Evolutionary conservation across 2,329 filamentous ascomycete species (phyloP).

Genomic region (Neonectria hederae): DNA sequence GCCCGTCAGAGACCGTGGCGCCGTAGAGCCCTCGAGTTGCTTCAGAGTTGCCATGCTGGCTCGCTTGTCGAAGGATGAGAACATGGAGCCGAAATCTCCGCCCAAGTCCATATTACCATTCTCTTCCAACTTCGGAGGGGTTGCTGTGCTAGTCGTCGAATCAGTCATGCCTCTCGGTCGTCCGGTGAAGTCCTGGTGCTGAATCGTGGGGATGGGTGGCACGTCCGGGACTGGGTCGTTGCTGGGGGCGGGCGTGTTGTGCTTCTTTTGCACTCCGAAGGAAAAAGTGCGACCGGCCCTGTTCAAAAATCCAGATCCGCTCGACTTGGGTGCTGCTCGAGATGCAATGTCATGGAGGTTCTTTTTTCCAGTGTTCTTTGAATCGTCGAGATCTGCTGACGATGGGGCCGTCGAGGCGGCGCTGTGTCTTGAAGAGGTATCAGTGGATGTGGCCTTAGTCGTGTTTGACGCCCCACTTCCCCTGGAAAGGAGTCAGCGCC

Average conservation of each 20-base stretch:
- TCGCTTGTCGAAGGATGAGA: conserved; percentile 65
- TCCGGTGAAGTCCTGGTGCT: conserved; percentile 45
- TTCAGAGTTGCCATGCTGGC: conserved; percentile 60
- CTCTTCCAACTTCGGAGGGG: conserved; percentile 59
- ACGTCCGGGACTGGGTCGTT: conserved; percentile 47
- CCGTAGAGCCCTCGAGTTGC: conserved; percentile 48
- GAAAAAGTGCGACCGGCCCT: conserved; percentile 68
- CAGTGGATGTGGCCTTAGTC: conserved; percentile 67
- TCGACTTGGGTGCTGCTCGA: conserved; percentile 58
- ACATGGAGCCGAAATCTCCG: conserved; percentile 67
- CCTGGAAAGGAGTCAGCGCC: conserved; percentile 55
- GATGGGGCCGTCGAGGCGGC: conserved; percentile 70
- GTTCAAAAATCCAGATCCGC: conserved; percentile 62
- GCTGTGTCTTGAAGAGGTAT: conserved; percentile 70
- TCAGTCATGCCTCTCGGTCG: conserved; percentile 62
- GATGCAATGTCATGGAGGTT: conserved; percentile 48
- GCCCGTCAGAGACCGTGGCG: conserved; percentile 57
- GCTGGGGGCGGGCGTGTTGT: conserved; percentile 43
- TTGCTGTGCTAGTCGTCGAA: conserved; percentile 64
- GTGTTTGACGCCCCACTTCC: conserved; percentile 70
- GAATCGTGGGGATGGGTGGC: conserved; percentile 51
- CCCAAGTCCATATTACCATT: conserved; percentile 61
- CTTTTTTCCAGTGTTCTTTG: conserved; percentile 50
- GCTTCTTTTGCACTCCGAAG: conserved; percentile 66
- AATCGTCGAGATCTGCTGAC: conserved; percentile 57